Percentiles rank a stretch among this genome's conserved stretches.
phyloP scores from a whole-genome alignment of 352 stramenopile species.

The Phytopythium litorale region DNA sequence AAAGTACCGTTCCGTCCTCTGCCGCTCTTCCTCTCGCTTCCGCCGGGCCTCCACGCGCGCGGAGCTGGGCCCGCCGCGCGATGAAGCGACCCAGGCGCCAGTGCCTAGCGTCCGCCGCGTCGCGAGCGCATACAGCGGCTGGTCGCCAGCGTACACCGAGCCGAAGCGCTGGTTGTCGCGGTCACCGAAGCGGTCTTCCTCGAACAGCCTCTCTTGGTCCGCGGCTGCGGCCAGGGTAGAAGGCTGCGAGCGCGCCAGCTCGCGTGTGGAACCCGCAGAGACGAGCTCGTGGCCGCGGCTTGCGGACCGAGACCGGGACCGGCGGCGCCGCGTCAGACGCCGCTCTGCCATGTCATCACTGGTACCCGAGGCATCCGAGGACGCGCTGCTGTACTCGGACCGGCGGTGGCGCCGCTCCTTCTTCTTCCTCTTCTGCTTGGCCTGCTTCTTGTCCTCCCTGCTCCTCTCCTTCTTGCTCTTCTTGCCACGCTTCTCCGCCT shows the following conservation, averaged over 20 bases:
- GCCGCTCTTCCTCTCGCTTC: conserved; percentile 4
- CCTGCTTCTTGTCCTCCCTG: conserved; percentile 26
- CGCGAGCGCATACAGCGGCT: conserved; percentile 55
- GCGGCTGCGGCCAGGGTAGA: background rate
- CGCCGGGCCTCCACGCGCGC: conserved; percentile 1
- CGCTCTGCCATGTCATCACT: conserved; percentile 10
- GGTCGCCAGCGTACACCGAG: conserved; percentile 57
- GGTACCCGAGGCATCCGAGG: conserved; percentile 2
- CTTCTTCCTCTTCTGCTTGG: conserved; percentile 10
- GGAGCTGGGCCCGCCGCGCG: conserved; percentile 10
- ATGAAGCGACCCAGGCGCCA: conserved; percentile 34
- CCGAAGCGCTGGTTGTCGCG: conserved; percentile 67
- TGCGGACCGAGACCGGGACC: conserved; percentile 5
- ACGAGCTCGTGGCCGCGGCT: background rate
- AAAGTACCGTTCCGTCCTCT: conserved; percentile 47
- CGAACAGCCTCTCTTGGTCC: conserved; percentile 40
- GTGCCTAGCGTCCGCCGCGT: conserved; percentile 42
- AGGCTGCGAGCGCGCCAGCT: background rate
- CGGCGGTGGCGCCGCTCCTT: background rate
- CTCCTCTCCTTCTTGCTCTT: conserved; percentile 23
- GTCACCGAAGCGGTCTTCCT: conserved; percentile 64
- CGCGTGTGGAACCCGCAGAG: background rate
- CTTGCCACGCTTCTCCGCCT: conserved; percentile 2
- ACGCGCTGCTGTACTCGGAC: conserved; percentile 4
- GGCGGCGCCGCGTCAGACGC: conserved; percentile 3